Conservation (phyloP, 1,284 basidiomycete genomes). For the Irpex lacteus region DNA sequence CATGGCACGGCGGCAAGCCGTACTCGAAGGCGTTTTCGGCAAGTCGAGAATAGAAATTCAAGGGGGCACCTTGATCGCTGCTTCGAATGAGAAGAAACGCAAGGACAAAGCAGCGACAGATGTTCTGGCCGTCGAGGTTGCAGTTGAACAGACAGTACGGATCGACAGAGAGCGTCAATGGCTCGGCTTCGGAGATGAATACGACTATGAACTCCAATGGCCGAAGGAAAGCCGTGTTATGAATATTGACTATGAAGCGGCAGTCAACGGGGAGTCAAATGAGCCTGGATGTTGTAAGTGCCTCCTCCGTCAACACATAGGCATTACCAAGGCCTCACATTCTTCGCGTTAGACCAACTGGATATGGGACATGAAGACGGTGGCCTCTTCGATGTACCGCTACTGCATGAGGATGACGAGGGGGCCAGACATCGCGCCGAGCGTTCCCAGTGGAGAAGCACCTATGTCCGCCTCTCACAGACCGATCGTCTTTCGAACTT, state of each 20-base stretch:
- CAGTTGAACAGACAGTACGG: constrained; percentile 37
- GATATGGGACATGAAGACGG: background rate
- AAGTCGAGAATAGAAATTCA: constrained; percentile 22
- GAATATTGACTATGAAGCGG: no score
- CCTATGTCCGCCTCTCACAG: constrained; percentile 53
- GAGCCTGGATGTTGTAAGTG: no score
- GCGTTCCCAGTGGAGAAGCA: constrained; percentile 54
- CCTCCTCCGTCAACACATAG: no score
- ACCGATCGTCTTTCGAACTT: constrained; percentile 22
- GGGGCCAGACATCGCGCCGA: constrained; percentile 26
- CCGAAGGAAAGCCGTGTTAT: constrained; percentile 39
- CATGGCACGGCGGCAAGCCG: constrained; percentile 43
- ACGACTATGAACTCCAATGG: constrained; percentile 39
- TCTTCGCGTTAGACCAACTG: no score
- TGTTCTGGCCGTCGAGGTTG: constrained; percentile 18
- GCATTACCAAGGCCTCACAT: no score
- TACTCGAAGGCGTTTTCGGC: constrained; percentile 52
- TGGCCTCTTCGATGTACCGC: background rate
- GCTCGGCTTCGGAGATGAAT: constrained; percentile 47
- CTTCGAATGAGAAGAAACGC: constrained; percentile 4
- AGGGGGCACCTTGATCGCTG: background rate
- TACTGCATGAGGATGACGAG: background rate
- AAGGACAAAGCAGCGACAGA: constrained; percentile 16
- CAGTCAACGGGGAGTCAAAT: no score
- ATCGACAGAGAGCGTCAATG: constrained; percentile 46